Base-by-base conservation (phyloP, 2,329 filamentous ascomycete species). In the Niveomyces coronatus region DNA sequence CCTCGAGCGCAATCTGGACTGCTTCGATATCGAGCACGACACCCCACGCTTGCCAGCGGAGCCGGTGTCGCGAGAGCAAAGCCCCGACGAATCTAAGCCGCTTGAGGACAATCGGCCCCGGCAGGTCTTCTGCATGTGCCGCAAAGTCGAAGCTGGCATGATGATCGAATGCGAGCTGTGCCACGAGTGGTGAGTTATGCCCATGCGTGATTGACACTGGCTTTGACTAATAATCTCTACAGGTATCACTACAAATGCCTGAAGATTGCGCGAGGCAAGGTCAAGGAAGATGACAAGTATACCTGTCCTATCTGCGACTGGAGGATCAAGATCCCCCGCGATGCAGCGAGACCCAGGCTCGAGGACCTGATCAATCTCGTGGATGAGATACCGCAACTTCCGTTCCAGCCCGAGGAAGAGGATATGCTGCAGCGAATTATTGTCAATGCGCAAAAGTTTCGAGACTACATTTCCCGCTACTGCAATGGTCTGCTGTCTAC, bases 151-250 rank as follows among this genome's bases (percentile, higher is more conserved):
- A 60, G 87, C 89, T 26, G 91, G 91, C 36, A 93, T 96, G 82
- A 98, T 98, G 91, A 96, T 98, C 51, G 91, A 98, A 61, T 98
- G 91, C 57, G 91, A 96, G 57, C 70, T 95, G 27, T 98, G 91
- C 60, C 89, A 95, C 53, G 91, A 98, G 65, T 98, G 91, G 91
- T 88, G 59, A 67, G 79, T n/a, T n/a, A n/a, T 67, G 23, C 23
- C 13, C 13, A 18, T 8, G 7, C 3, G 7, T 15, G 7, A 7
- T 22, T 9, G 2, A 33, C 4, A 13, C 20, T 9, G n/a, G 13
- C 37, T 19, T 24, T 23, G 20, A 28, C 29, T n/a, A 11, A 45
- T 51, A 46, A 52, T 28, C 15, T 26, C 9, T 18, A 8, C 44
- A 88, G 83, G 84, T 98, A 98, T 54, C 91, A 98, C 53, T 89